Percentiles rank a stretch among this genome's conserved stretches.
These are phyloP conservation scores for Populus ilicifolia DNA, from an alignment of 345 rosid genomes.

Conservation along the genomic window DNA sequence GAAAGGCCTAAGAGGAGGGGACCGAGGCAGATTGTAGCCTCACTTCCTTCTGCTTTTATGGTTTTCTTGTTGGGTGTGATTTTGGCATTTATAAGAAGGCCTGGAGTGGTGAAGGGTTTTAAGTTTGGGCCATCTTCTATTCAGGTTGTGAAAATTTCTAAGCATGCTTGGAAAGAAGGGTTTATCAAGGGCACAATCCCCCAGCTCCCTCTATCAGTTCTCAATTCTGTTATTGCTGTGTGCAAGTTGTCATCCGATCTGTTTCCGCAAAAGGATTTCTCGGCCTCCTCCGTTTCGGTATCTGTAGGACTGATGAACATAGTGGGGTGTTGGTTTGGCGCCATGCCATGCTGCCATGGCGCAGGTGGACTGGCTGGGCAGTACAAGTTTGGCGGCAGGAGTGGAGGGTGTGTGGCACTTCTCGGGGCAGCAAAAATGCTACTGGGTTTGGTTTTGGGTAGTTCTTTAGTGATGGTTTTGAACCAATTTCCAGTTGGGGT, in stretches of 20 bases:
- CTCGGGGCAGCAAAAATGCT: slow-evolving; percentile 59
- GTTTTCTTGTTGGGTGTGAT: slow-evolving; percentile 62
- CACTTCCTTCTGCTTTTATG: slow-evolving; percentile 68
- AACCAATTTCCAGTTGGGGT: slow-evolving; percentile 76
- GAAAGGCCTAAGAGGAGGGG: slow-evolving; percentile 29
- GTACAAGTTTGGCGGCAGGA: slow-evolving; percentile 87
- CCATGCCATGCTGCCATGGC: slow-evolving; percentile 89
- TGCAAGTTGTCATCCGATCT: slow-evolving; percentile 75
- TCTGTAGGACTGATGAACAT: slow-evolving; percentile 79
- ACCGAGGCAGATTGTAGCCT: slow-evolving; percentile 33
- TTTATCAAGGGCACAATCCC: slow-evolving; percentile 78
- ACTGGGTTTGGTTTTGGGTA: slow-evolving; percentile 61
- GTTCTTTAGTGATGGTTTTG: slow-evolving; percentile 56
- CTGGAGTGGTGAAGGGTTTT: slow-evolving; percentile 42
- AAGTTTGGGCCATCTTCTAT: slow-evolving; percentile 61
- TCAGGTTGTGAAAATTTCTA: slow-evolving; percentile 40
- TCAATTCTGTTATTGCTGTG: slow-evolving; percentile 81
- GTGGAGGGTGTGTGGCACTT: slow-evolving; percentile 74
- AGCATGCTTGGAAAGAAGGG: slow-evolving; percentile 68
- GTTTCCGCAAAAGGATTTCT: slow-evolving; percentile 65
- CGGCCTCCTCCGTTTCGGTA: slow-evolving; percentile 61
- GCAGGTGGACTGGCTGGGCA: slow-evolving; percentile 88
- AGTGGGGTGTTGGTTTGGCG: slow-evolving; percentile 86
- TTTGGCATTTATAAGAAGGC: slow-evolving; percentile 57
- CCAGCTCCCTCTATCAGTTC: slow-evolving; percentile 69